Conservation (phyloP, 2,329 filamentous ascomycete species). For the Colletotrichum sansevieriae region DNA sequence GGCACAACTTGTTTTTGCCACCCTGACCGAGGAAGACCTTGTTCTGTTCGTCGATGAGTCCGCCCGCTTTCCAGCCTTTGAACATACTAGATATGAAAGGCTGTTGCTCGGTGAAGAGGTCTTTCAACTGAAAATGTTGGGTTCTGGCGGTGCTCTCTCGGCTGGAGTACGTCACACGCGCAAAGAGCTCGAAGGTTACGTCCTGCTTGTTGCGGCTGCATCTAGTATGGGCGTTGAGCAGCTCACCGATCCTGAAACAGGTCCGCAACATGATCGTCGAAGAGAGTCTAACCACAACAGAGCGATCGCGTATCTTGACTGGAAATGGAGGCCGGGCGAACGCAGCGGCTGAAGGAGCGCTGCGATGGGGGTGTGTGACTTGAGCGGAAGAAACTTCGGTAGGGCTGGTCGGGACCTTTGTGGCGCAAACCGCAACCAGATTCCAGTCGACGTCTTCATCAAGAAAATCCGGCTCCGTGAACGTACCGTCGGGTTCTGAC, state of each 20-base stretch:
- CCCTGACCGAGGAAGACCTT: constrained; percentile 8
- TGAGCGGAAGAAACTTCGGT: neutral
- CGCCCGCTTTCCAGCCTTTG: constrained; percentile 26
- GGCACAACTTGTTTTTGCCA: constrained; percentile 28
- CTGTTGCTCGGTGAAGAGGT: constrained; percentile 70
- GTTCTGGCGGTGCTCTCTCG: constrained; percentile 63
- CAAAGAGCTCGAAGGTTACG: constrained; percentile 72
- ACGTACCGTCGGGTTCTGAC: neutral
- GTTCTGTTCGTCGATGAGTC: constrained; percentile 19
- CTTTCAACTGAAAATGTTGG: constrained; percentile 74
- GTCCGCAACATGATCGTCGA: constrained; percentile 63
- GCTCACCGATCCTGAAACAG: constrained; percentile 75
- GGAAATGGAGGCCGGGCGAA: constrained; percentile 68
- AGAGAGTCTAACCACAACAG: constrained; percentile 65
- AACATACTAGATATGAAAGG: constrained; percentile 55
- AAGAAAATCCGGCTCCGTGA: constrained; percentile 47
- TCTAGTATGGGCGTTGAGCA: constrained; percentile 60
- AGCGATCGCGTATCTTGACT: constrained; percentile 61
- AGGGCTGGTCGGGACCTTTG: neutral
- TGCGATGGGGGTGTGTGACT: constrained; percentile 42
- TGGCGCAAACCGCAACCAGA: constrained; percentile 43
- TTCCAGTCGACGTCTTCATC: constrained; percentile 59
- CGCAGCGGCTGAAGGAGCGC: constrained; percentile 42
- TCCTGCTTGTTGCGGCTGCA: constrained; percentile 51
- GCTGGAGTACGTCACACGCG: constrained; percentile 68